Percentiles rank a stretch among this genome's conserved stretches.
Conservation (phyloP, 495 filamentous ascomycete genomes). For the Thermochaetoides thermophila region DNA sequence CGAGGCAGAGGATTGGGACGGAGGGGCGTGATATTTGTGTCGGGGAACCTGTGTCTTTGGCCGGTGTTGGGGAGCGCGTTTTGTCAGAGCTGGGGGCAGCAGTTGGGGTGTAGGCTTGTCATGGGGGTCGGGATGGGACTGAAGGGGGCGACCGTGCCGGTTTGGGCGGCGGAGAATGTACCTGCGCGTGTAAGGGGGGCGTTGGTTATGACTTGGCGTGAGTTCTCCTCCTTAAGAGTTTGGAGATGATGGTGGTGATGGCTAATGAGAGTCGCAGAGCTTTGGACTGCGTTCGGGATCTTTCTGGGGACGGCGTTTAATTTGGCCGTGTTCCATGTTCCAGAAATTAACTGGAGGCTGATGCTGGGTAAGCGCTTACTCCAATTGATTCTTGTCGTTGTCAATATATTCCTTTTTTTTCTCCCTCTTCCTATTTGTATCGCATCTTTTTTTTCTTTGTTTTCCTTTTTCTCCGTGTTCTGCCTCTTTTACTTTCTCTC, state of each 20-base stretch:
- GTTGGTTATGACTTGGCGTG: constrained; percentile 69
- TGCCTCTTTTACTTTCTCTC: too few relatives aligned
- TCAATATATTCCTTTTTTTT: too few relatives aligned
- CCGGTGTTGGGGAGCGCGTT: constrained; percentile 52
- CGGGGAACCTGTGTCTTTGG: constrained; percentile 48
- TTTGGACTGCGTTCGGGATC: constrained; percentile 77
- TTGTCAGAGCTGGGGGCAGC: constrained; percentile 45
- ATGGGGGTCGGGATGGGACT: constrained; percentile 61
- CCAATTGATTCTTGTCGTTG: too few relatives aligned
- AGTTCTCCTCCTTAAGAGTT: constrained; percentile 2
- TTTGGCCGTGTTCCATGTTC: constrained; percentile 41
- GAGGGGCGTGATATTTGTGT: constrained; percentile 54
- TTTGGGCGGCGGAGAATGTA: constrained; percentile 64
- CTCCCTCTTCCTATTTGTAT: too few relatives aligned
- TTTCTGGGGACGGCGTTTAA: constrained; percentile 59
- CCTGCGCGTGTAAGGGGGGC: constrained; percentile 62
- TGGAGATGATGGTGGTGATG: neutral
- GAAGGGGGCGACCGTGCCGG: constrained; percentile 48
- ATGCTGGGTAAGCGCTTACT: constrained; percentile 33
- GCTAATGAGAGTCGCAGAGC: constrained; percentile 22
- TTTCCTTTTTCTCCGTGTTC: too few relatives aligned
- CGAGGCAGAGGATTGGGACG: too few relatives aligned
- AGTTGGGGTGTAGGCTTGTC: constrained; percentile 46
- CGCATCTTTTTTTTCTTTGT: too few relatives aligned
- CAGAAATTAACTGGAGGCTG: constrained; percentile 51